Percentiles rank a stretch among this genome's conserved stretches.
Evolutionary conservation across 1,284 basidiomycete species (phyloP).

Genomic region (Microbotryum lychnidis-dioicae): DNA sequence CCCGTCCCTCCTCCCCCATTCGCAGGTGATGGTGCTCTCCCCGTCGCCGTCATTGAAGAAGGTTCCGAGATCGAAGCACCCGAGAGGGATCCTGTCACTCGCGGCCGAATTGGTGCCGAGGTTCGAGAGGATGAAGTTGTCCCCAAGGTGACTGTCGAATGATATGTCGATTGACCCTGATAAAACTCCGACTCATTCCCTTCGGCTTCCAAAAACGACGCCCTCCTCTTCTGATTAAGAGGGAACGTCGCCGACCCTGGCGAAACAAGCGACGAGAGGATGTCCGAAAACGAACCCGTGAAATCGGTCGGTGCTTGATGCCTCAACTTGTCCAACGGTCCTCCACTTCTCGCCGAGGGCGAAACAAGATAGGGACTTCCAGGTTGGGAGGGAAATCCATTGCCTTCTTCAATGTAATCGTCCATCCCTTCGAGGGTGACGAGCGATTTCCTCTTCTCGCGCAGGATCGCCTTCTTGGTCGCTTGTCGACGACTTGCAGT

Average conservation of each 20-base stretch:
- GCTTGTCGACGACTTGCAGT: constrained; percentile 43
- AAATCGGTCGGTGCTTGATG: not conserved
- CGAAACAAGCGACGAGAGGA: constrained; percentile 10
- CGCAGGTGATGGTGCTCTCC: not conserved
- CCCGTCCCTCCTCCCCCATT: not conserved
- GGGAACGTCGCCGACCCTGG: not conserved
- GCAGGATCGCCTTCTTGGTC: constrained; percentile 33
- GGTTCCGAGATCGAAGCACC: not conserved
- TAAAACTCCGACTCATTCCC: not conserved
- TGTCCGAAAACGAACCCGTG: constrained; percentile 7
- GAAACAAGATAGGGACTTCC: constrained; percentile 6
- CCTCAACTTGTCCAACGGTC: constrained; percentile 5
- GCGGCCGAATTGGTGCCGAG: not conserved
- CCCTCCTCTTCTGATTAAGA: not conserved
- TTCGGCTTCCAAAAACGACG: not conserved
- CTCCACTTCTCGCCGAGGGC: not conserved
- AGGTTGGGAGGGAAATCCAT: not conserved
- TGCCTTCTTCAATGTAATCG: constrained; percentile 7
- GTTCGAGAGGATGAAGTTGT: not conserved
- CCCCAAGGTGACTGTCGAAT: not conserved
- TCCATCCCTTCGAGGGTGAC: constrained; percentile 6
- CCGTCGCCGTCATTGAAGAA: not conserved
- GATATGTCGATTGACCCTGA: not conserved
- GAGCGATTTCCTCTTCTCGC: constrained; percentile 14
- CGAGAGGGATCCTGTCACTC: not conserved